phyloP scores from a whole-genome alignment of 2,329 filamentous ascomycete species.

The Phoma sp. region DNA sequence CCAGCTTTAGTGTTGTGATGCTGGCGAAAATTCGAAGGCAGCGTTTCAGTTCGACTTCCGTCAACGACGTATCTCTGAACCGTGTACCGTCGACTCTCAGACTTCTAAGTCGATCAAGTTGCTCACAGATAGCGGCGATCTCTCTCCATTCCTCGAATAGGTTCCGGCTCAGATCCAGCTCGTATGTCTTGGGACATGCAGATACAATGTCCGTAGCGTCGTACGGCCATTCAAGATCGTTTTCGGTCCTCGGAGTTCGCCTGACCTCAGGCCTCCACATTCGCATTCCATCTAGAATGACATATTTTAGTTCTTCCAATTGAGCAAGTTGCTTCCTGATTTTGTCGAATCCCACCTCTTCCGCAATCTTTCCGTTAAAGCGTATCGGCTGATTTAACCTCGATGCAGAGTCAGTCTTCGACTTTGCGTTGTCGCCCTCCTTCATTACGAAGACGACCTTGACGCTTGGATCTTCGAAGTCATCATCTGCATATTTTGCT shows the following conservation, averaged over 20 bases:
- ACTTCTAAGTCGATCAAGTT: constrained; percentile 68
- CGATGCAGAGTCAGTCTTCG: constrained; percentile 20
- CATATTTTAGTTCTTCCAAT: constrained; percentile 76
- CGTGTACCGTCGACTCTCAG: constrained; percentile 80
- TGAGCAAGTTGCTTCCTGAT: constrained; percentile 79
- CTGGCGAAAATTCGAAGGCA: constrained; percentile 38
- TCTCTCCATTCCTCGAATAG: constrained; percentile 72
- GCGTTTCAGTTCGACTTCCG: constrained; percentile 28
- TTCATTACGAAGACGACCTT: constrained; percentile 39
- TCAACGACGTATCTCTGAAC: constrained; percentile 53
- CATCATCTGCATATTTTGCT: constrained; percentile 79
- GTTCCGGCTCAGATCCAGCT: constrained; percentile 87
- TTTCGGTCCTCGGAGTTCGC: constrained; percentile 9
- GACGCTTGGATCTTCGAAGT: constrained; percentile 44
- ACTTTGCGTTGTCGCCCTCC: constrained; percentile 23
- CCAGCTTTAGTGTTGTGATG: constrained; percentile 56
- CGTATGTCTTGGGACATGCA: constrained; percentile 65
- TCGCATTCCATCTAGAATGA: constrained; percentile 79
- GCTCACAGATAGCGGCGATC: constrained; percentile 72
- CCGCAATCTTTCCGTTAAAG: constrained; percentile 81
- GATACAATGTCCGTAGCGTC: constrained; percentile 58
- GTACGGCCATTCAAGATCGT: constrained; percentile 31
- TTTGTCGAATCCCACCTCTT: constrained; percentile 96
- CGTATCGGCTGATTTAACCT: constrained; percentile 61
- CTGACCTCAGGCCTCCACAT: constrained; percentile 55